These are phyloP conservation scores for Sporothrix inflata DNA, from an alignment of 2,329 filamentous ascomycete genomes.

Conservation along the genomic window DNA sequence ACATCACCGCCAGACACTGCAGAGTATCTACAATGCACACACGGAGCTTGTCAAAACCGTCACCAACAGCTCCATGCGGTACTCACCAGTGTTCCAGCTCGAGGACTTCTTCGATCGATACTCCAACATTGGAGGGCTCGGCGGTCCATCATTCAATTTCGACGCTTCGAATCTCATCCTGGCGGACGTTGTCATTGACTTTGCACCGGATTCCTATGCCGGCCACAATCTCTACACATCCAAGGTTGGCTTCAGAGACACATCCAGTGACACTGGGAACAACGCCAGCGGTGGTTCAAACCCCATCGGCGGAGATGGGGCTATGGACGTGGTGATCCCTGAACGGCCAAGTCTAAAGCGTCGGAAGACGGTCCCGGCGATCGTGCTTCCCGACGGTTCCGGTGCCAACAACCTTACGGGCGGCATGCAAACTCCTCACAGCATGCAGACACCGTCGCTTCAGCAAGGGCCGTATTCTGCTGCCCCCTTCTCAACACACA, in stretches of 20 bases:
- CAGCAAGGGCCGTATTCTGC: conserved; percentile 23
- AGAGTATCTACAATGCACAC: conserved; percentile 78
- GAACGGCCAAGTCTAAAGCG: conserved; percentile 52
- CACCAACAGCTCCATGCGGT: conserved; percentile 69
- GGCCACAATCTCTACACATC: conserved; percentile 53
- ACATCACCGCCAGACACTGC: conserved; percentile 77
- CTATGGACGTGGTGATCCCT: conserved; percentile 24
- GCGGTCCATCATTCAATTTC: conserved; percentile 64
- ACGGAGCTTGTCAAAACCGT: conserved; percentile 76
- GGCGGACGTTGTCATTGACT: conserved; percentile 66
- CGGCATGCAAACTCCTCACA: conserved; percentile 37
- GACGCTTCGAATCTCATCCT: conserved; percentile 77
- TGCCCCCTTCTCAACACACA: not conserved
- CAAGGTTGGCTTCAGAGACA: conserved; percentile 32
- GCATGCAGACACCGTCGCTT: conserved; percentile 37
- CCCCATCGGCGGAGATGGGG: not conserved
- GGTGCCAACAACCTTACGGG: conserved; percentile 29
- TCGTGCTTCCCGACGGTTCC: conserved; percentile 33
- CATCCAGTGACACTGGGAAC: conserved; percentile 31
- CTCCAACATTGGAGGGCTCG: conserved; percentile 57
- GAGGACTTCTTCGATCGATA: conserved; percentile 90
- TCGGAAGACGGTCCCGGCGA: conserved; percentile 49
- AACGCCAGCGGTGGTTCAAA: not conserved
- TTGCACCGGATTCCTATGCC: conserved; percentile 58
- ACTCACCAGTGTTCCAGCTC: conserved; percentile 78